These are phyloP conservation scores for Globisporangium ultimum DNA, from an alignment of 352 stramenopile genomes.

Conservation along the genomic window DNA sequence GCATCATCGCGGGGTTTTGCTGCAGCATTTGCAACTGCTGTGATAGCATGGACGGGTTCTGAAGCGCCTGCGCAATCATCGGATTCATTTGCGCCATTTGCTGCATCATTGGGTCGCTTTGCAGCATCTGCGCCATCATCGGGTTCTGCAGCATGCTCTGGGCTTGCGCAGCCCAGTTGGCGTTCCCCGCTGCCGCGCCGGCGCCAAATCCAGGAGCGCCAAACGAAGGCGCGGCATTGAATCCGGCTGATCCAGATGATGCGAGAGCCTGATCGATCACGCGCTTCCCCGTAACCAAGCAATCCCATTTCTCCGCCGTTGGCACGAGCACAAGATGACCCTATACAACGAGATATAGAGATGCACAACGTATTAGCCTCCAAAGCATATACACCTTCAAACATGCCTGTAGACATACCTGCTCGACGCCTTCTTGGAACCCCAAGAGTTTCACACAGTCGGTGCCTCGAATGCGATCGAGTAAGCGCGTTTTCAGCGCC, in stretches of 20 bases:
- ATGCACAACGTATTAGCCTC: background rate
- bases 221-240: conserved; percentile 17
- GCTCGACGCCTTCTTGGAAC: conserved; percentile 67
- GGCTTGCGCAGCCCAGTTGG: conserved; percentile 51
- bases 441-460: conserved; percentile 65
- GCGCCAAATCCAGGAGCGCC: conserved; percentile 14
- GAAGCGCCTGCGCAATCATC: conserved; percentile 71
- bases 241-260: conserved; percentile 2
- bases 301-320: conserved; percentile 73
- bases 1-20: conserved; percentile 79
- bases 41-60: conserved; percentile 67
- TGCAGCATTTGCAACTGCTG: conserved; percentile 69
- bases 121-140: conserved; percentile 61
- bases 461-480: conserved; percentile 51
- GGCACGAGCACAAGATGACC: conserved; percentile 67
- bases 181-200: conserved; percentile 7
- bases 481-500: conserved; percentile 54
- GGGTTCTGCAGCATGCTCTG: conserved; percentile 76
- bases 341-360: conserved; percentile 17
- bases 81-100: conserved; percentile 79
- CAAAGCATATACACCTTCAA: background rate
- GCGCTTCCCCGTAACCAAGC: conserved; percentile 56
- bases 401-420: conserved; percentile 25
- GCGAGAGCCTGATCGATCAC: conserved; percentile 51
- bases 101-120: conserved; percentile 71